phyloP scores from a whole-genome alignment of 257 asterid genomes.

The Solanum paucissectum region DNA sequence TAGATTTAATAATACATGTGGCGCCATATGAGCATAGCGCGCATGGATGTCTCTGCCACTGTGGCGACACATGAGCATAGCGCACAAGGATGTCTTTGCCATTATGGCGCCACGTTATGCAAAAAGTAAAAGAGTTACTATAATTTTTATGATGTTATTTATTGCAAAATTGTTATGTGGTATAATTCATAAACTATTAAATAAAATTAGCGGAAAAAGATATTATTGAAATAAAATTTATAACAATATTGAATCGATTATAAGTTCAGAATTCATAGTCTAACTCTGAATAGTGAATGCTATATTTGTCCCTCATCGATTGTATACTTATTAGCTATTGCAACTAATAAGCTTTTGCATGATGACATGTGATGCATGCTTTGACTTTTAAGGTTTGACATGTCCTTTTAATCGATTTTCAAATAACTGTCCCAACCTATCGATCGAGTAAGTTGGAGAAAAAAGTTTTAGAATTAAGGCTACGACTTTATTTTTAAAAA shows the following conservation, averaged over 20 bases:
- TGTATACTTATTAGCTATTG: neutral
- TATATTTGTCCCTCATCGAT: neutral
- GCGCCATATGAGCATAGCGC: neutral
- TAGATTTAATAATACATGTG: neutral
- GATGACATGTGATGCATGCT: too few relatives aligned
- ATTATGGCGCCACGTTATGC: neutral
- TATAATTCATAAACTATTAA: too few relatives aligned
- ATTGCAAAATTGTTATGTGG: neutral
- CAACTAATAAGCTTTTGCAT: too few relatives aligned
- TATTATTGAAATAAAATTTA: neutral
- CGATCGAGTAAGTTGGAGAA: too few relatives aligned
- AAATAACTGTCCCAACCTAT: too few relatives aligned
- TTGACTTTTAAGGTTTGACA: too few relatives aligned
- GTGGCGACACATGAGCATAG: neutral
- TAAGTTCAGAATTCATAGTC: neutral
- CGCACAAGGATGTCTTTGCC: neutral
- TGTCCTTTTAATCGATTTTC: too few relatives aligned
- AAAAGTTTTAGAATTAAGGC: too few relatives aligned
- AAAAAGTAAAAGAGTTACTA: neutral
- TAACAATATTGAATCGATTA: neutral
- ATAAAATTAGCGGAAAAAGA: neutral
- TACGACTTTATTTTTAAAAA: neutral
- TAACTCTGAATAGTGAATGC: neutral
- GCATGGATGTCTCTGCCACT: neutral
- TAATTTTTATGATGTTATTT: neutral